Percentiles rank a stretch among this genome's conserved stretches.
phyloP scores from a whole-genome alignment of 148 eudicot genomes.

The Heliosperma pusillum region DNA sequence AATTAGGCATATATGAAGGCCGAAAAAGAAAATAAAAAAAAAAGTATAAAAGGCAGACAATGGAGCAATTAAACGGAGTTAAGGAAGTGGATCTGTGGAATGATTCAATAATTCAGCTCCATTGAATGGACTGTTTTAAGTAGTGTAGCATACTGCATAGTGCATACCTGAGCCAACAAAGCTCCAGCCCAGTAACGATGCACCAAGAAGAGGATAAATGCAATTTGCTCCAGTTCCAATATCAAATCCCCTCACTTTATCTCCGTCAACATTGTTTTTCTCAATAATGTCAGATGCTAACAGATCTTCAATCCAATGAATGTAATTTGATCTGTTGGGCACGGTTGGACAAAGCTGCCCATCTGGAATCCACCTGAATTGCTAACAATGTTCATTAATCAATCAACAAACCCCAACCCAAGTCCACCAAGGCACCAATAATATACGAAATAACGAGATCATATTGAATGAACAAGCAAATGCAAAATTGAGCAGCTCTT shows the following conservation, averaged over 20 bases:
- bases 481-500: neutral
- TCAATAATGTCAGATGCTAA: slow-evolving; percentile 63
- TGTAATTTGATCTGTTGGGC: slow-evolving; percentile 94
- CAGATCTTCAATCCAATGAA: slow-evolving; percentile 94
- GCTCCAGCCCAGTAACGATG: slow-evolving; percentile 81
- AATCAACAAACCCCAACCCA: neutral
- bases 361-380: slow-evolving; percentile 94
- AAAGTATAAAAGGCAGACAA: neutral
- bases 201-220: slow-evolving; percentile 96
- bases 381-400: slow-evolving; percentile 14
- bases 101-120: neutral
- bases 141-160: neutral
- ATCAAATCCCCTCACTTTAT: slow-evolving; percentile 71
- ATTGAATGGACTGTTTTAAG: too few relatives aligned
- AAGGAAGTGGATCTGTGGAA: slow-evolving; percentile 4
- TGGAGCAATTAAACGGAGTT: neutral
- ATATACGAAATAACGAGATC: neutral
- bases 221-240: slow-evolving; percentile 97
- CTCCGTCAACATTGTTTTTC: slow-evolving; percentile 28
- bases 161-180: slow-evolving; percentile 96
- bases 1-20: neutral
- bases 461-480: neutral
- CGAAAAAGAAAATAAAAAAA: neutral
- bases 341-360: slow-evolving; percentile 98
- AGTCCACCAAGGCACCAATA: neutral